These are phyloP conservation scores for Pleurotus pulmonarius DNA, from an alignment of 768 basidiomycete genomes.

Conservation along the genomic window DNA sequence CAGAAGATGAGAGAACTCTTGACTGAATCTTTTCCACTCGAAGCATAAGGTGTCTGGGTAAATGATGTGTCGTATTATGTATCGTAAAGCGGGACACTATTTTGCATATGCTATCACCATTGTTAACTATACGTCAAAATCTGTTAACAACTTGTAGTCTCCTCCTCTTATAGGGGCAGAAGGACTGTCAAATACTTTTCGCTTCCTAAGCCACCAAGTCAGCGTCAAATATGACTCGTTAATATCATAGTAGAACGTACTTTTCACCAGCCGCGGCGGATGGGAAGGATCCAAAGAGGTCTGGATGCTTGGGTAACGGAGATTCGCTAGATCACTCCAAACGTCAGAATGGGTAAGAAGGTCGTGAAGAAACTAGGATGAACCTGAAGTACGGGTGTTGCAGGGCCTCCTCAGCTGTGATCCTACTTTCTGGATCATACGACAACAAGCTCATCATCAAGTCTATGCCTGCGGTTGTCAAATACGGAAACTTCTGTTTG, in stretches of 20 bases:
- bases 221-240: constrained; percentile 2
- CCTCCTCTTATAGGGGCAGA: constrained; percentile 73
- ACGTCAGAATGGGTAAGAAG: background rate
- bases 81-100: too few species aligned
- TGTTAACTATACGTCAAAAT: constrained; percentile 45
- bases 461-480: constrained; percentile 82
- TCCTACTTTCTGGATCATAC: constrained; percentile 86
- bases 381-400: constrained; percentile 91
- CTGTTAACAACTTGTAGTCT: constrained; percentile 63
- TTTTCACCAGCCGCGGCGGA: constrained; percentile 95
- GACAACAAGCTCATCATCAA: constrained; percentile 76
- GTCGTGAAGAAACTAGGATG: constrained; percentile 19
- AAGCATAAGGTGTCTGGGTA: constrained; percentile 11
- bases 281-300: constrained; percentile 93
- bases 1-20: constrained; percentile 59
- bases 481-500: constrained; percentile 81
- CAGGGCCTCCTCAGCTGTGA: constrained; percentile 86
- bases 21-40: constrained; percentile 31
- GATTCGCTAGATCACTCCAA: constrained; percentile 60
- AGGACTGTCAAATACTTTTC: constrained; percentile 76
- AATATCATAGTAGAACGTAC: constrained; percentile 37
- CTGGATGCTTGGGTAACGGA: constrained; percentile 93
- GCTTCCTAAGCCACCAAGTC: constrained; percentile 43
- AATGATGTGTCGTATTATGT: too few species aligned
- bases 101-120: too few species aligned